phyloP scores from a whole-genome alignment of 169 alveolate species.

The Eimeria sp. region DNA sequence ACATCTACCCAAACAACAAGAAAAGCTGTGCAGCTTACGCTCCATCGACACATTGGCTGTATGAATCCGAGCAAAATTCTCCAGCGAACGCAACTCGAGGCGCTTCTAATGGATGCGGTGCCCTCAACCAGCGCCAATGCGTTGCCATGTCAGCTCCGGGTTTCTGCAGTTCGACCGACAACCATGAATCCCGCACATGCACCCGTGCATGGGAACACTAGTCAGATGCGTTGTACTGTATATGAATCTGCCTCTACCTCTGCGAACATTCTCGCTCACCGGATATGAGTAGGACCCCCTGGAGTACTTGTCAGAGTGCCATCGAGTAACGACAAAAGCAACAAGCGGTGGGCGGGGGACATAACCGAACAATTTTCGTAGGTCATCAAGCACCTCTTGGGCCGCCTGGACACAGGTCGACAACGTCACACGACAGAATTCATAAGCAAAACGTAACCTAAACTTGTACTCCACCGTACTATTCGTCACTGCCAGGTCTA shows the following conservation, averaged over 20 bases:
- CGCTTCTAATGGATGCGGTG: slow-evolving; percentile 77
- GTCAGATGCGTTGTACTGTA: background rate
- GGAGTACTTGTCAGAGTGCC: slow-evolving; percentile 72
- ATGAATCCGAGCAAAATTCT: slow-evolving; percentile 74
- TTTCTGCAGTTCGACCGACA: slow-evolving; percentile 25
- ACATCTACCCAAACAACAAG: too few relatives aligned
- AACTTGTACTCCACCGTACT: background rate
- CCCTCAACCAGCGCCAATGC: slow-evolving; percentile 77
- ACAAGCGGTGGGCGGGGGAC: slow-evolving; percentile 63
- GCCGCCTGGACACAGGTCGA: slow-evolving; percentile 37
- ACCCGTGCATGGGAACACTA: background rate
- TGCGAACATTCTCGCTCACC: slow-evolving; percentile 18
- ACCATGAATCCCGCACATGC: background rate
- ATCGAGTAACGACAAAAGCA: slow-evolving; percentile 76
- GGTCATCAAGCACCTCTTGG: slow-evolving; percentile 77
- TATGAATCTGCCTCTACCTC: background rate
- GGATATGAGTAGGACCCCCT: slow-evolving; percentile 81
- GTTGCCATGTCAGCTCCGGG: slow-evolving; percentile 71
- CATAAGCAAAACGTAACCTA: background rate
- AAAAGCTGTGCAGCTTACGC: slow-evolving; percentile 49
- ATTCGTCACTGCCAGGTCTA: background rate
- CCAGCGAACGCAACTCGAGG: slow-evolving; percentile 83
- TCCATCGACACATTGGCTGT: slow-evolving; percentile 81
- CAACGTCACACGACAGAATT: background rate
- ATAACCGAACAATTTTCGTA: slow-evolving; percentile 69